Evolutionary conservation across 768 basidiomycete species (phyloP).

Genomic region (Panellus pusillus): DNA sequence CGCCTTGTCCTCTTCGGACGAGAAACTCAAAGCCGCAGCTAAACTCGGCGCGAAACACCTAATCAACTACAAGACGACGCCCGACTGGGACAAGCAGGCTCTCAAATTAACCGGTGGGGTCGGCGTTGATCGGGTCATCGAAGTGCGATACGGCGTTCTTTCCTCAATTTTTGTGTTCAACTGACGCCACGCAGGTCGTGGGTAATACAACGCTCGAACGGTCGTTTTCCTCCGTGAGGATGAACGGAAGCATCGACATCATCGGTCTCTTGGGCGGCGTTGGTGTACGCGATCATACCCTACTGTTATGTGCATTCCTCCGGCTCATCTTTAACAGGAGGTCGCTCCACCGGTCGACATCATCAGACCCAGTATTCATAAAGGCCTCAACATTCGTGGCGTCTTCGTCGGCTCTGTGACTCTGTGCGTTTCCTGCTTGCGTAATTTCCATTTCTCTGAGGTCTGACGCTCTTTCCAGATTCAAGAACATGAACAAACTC

Average conservation of each 20-base stretch:
- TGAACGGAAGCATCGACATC: constrained; percentile 32
- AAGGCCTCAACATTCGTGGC: constrained; percentile 39
- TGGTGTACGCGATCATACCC: constrained; percentile 17
- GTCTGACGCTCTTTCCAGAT: constrained; percentile 22
- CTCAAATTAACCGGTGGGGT: constrained; percentile 30
- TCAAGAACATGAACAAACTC: constrained; percentile 47
- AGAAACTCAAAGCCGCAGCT: constrained; percentile 42
- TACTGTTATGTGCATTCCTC: background rate
- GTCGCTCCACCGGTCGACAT: constrained; percentile 28
- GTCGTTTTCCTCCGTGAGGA: constrained; percentile 26
- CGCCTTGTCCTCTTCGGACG: constrained; percentile 50
- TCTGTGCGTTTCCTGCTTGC: constrained; percentile 32
- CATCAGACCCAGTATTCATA: constrained; percentile 28
- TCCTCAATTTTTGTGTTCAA: too few relatives aligned
- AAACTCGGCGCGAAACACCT: constrained; percentile 42
- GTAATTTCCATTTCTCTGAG: background rate
- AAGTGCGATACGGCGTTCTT: constrained; percentile 6
- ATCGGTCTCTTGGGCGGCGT: constrained; percentile 36
- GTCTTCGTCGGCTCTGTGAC: constrained; percentile 45
- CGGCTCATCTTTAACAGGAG: background rate
- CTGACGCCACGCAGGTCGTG: constrained; percentile 31
- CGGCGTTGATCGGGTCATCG: constrained; percentile 25
- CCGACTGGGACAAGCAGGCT: constrained; percentile 51
- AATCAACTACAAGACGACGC: constrained; percentile 52
- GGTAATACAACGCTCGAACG: constrained; percentile 38